Evolutionary conservation across 75 land plant genomes (phyloP).

Genomic region (Isoetes taiwanensis): DNA sequence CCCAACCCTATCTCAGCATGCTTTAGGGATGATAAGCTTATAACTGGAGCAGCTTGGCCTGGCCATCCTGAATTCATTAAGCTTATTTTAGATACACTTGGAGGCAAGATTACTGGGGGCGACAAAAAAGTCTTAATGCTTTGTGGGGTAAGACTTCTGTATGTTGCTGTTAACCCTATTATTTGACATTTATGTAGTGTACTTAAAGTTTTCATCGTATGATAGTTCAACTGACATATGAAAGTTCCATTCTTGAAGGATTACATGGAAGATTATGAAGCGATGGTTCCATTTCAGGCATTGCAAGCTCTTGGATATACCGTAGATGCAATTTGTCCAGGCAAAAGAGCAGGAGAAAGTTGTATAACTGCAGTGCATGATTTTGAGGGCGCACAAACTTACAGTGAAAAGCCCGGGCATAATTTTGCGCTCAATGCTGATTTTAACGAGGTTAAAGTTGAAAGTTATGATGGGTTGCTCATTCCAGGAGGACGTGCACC

Average conservation of each 20-base stretch:
- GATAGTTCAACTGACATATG: not conserved
- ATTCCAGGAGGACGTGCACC: constrained; percentile 98
- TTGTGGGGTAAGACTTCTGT: constrained; percentile 62
- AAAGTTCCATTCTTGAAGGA: constrained; percentile 37
- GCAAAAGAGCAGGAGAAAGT: constrained; percentile 57
- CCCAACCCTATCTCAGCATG: constrained; percentile 49
- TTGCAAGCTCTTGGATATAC: constrained; percentile 73
- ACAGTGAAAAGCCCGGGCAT: constrained; percentile 94
- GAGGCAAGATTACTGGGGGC: constrained; percentile 42
- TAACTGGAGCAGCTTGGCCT: constrained; percentile 75
- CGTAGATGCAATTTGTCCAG: constrained; percentile 83
- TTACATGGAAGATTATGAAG: constrained; percentile 95
- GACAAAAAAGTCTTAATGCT: constrained; percentile 60
- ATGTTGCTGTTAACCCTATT: not conserved
- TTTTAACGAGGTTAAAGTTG: constrained; percentile 41
- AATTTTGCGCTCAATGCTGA: constrained; percentile 51
- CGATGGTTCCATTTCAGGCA: constrained; percentile 86
- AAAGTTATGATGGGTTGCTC: constrained; percentile 71
- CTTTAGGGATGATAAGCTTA: constrained; percentile 69
- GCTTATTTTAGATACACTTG: constrained; percentile 51
- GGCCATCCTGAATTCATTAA: constrained; percentile 70
- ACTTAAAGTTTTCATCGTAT: not conserved
- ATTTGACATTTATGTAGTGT: not conserved
- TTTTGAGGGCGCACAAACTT: constrained; percentile 98
- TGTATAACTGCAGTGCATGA: constrained; percentile 94